phyloP scores from a whole-genome alignment of 2,329 filamentous ascomycete species.

The Phaeosphaeriaceae sp. region DNA sequence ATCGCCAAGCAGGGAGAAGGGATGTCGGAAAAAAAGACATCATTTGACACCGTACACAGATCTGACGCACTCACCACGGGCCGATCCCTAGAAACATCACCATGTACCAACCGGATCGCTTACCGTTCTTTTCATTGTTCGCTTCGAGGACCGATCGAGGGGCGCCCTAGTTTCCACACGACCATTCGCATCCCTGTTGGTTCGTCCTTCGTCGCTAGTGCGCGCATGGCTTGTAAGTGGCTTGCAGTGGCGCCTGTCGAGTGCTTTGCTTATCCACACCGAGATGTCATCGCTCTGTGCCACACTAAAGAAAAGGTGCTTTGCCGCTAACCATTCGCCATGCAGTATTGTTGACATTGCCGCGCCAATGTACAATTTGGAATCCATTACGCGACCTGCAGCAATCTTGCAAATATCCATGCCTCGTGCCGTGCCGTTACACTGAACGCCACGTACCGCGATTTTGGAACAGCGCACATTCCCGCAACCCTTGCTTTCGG shows the following conservation, averaged over 20 bases:
- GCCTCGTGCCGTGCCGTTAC: conserved; percentile 16
- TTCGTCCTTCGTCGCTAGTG: conserved; percentile 30
- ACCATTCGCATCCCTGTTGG: conserved; percentile 24
- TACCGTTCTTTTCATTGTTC: conserved; percentile 30
- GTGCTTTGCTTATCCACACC: conserved; percentile 22
- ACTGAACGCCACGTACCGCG: conserved; percentile 29
- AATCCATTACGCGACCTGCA: conserved; percentile 11
- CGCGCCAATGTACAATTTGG: conserved; percentile 17
- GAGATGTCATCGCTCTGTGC: conserved; percentile 15
- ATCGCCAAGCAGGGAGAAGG: conserved; percentile 43
- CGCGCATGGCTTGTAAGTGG: conserved; percentile 34
- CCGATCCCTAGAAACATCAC: conserved; percentile 35
- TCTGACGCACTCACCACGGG: conserved; percentile 34
- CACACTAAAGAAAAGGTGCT: conserved; percentile 12
- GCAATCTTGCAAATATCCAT: conserved; percentile 5
- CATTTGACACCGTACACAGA: conserved; percentile 31
- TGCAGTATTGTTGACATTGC: conserved; percentile 4
- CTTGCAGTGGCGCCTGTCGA: conserved; percentile 29
- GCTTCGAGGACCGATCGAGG: conserved; percentile 21
- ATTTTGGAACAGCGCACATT: conserved; percentile 7
- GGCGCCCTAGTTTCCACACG: conserved; percentile 16
- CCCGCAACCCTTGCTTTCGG: conserved; percentile 9
- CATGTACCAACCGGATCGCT: conserved; percentile 29
- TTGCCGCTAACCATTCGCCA: conserved; percentile 11
- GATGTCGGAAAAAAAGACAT: conserved; percentile 35